Evolutionary conservation across 768 basidiomycete genomes (phyloP).

Genomic region (Leccinum boreale): DNA sequence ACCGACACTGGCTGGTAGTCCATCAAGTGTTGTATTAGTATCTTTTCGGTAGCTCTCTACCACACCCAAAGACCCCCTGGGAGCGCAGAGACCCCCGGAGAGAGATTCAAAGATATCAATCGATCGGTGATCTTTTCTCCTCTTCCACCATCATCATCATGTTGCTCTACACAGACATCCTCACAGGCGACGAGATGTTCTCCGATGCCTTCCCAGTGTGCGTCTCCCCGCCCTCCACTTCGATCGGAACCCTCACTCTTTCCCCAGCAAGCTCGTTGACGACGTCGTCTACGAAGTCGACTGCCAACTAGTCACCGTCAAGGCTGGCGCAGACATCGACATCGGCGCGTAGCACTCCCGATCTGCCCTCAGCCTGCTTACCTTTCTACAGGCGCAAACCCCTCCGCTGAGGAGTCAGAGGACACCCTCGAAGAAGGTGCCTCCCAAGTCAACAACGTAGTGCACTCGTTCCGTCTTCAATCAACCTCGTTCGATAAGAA

Average conservation of each 20-base stretch:
- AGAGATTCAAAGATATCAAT: conserved; percentile 16
- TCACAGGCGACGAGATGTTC: conserved; percentile 86
- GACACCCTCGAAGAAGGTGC: conserved; percentile 82
- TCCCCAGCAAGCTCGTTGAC: conserved; percentile 70
- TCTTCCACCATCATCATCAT: conserved; percentile 38
- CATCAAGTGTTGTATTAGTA: conserved; percentile 37
- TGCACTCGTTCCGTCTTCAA: conserved; percentile 88
- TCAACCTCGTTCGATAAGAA: conserved; percentile 87
- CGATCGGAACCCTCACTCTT: conserved; percentile 4
- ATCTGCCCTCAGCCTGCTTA: conserved; percentile 5
- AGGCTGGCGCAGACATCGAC: conserved; percentile 76
- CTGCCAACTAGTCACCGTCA: conserved; percentile 66
- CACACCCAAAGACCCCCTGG: not conserved
- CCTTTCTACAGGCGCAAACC: conserved; percentile 71
- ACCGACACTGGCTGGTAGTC: conserved; percentile 80
- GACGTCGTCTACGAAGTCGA: conserved; percentile 85
- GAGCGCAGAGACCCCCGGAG: conserved; percentile 7
- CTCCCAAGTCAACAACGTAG: conserved; percentile 82
- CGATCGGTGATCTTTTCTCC: not conserved
- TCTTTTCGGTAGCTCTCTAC: too few relatives aligned
- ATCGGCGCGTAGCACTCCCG: conserved; percentile 57
- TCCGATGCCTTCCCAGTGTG: conserved; percentile 90
- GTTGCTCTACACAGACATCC: conserved; percentile 73
- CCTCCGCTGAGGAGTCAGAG: conserved; percentile 82
- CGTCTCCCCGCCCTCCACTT: conserved; percentile 24